A percentile compares a stretch with the other conserved stretches of the same genome.
Conservation (phyloP, 202 grass and related monocot genomes). For the Cymbopogon flexuosus region DNA sequence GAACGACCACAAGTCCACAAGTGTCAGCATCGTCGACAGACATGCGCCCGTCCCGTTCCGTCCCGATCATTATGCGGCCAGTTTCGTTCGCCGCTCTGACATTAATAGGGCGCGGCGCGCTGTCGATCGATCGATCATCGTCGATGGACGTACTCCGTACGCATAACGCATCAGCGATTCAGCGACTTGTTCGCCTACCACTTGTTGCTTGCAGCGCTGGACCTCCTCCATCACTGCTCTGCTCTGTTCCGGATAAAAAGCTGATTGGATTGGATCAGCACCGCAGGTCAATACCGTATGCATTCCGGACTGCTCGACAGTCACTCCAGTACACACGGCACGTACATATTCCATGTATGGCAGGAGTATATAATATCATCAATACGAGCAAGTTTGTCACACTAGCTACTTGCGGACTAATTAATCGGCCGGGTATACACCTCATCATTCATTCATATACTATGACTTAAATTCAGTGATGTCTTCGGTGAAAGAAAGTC, state of each 20-base stretch:
- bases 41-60: neutral
- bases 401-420: too few relatives aligned
- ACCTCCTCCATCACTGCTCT: constrained; percentile 11
- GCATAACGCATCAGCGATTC: neutral
- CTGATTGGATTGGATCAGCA: neutral
- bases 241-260: constrained; percentile 11
- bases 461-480: neutral
- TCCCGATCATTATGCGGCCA: neutral
- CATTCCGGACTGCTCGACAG: constrained; percentile 2
- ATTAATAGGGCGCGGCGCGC: too few relatives aligned
- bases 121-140: neutral
- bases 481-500: neutral
- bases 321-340: neutral
- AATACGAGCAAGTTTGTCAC: neutral
- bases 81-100: constrained; percentile 3
- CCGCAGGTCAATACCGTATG: constrained; percentile 30
- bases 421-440: neutral
- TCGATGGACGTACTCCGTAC: too few relatives aligned
- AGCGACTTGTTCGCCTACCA: neutral
- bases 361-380: too few relatives aligned
- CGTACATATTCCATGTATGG: neutral
- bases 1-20: neutral
- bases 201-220: constrained; percentile 32
- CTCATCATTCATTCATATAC: neutral
- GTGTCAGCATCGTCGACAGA: neutral